Percentiles rank a stretch among this genome's conserved stretches.
Evolutionary conservation across 1,284 basidiomycete species (phyloP).

Genomic region (Puccinia brachypodii): DNA sequence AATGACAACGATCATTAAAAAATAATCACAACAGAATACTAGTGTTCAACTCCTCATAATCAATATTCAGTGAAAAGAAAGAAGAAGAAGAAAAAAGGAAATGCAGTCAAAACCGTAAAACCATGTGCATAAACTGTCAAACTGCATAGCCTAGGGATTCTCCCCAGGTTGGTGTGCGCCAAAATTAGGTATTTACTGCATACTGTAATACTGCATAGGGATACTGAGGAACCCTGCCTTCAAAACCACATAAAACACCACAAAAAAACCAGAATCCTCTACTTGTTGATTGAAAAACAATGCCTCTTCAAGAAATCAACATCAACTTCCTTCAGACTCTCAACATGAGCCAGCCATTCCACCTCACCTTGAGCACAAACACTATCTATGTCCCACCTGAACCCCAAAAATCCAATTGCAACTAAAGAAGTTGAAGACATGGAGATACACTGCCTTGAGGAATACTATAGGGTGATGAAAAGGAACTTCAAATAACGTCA

Average conservation of each 20-base stretch:
- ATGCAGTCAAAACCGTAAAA: neutral
- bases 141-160: neutral
- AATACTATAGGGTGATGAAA: neutral
- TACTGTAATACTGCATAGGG: neutral
- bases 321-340: neutral
- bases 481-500: neutral
- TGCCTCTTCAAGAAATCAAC: neutral
- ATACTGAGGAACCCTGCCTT: neutral
- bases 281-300: neutral
- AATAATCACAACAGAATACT: no score
- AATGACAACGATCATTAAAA: no score
- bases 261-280: neutral
- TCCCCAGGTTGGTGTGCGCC: neutral
- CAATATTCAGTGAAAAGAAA: no score
- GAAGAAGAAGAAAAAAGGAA: no score
- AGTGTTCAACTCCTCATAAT: no score
- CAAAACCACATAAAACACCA: neutral
- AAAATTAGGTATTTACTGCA: no score
- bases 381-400: neutral
- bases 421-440: neutral
- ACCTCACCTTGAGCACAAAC: neutral
- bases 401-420: neutral
- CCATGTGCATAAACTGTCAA: neutral
- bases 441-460: neutral
- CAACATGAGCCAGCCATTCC: neutral